A percentile compares a stretch with the other conserved stretches of the same genome.
Conservation (phyloP, 2,329 filamentous ascomycete genomes). For the Ramichloridium luteum region DNA sequence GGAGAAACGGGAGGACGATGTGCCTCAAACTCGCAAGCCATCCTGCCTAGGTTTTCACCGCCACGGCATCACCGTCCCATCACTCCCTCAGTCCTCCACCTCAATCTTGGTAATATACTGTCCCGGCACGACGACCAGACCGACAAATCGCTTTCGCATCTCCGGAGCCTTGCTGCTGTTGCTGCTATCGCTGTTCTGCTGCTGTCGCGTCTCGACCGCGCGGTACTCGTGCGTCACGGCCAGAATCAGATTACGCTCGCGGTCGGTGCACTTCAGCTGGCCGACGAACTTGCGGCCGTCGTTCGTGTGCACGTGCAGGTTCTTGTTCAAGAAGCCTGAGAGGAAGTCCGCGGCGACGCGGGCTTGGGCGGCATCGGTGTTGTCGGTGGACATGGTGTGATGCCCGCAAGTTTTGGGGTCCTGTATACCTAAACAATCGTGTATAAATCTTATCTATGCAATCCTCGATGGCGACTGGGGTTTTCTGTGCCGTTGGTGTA, state of each 20-base stretch:
- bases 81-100: slow-evolving; percentile 50
- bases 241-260: slow-evolving; percentile 72
- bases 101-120: slow-evolving; percentile 79
- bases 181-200: slow-evolving; percentile 19
- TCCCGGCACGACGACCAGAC: slow-evolving; percentile 80
- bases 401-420: too few species aligned
- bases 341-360: slow-evolving; percentile 21
- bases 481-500: too few species aligned
- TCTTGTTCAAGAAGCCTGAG: slow-evolving; percentile 40
- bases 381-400: slow-evolving; percentile 2
- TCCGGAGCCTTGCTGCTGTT: slow-evolving; percentile 44
- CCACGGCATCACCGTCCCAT: too few species aligned
- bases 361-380: slow-evolving; percentile 9
- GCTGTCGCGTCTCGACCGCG: slow-evolving; percentile 30
- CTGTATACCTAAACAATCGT: too few species aligned
- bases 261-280: slow-evolving; percentile 87
- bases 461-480: too few species aligned
- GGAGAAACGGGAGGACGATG: too few species aligned
- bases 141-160: slow-evolving; percentile 77
- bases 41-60: too few species aligned
- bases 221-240: slow-evolving; percentile 82
- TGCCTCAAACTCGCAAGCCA: too few species aligned
- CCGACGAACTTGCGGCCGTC: slow-evolving; percentile 85
- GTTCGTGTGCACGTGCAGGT: slow-evolving; percentile 63
- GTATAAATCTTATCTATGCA: too few species aligned